Conservation (phyloP, 2,329 filamentous ascomycete species). For the Colletotrichum euphorbiae region DNA sequence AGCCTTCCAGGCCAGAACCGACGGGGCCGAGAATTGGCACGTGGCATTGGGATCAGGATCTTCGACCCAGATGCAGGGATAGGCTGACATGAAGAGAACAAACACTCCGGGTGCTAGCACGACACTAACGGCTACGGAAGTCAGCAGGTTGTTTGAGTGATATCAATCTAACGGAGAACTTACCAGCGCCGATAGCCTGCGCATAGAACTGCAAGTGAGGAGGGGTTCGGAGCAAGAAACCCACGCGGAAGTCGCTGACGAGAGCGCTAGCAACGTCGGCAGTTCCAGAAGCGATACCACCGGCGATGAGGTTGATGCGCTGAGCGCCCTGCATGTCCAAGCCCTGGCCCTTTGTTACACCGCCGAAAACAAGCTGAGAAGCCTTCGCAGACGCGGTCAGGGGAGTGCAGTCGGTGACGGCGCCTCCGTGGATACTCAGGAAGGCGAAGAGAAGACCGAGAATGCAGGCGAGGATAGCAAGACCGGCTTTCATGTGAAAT, state of each 20-base stretch:
- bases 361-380: constrained; percentile 75
- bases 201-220: constrained; percentile 75
- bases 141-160: background rate
- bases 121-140: constrained; percentile 63
- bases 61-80: constrained; percentile 72
- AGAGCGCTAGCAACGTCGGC: constrained; percentile 66
- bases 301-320: constrained; percentile 73
- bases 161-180: background rate
- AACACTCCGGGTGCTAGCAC: constrained; percentile 76
- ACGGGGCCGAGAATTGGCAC: constrained; percentile 72
- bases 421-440: constrained; percentile 61
- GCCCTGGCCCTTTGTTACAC: constrained; percentile 67
- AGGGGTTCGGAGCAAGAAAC: constrained; percentile 74
- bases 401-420: constrained; percentile 70
- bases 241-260: constrained; percentile 74
- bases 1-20: constrained; percentile 74
- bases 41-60: constrained; percentile 49
- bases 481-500: constrained; percentile 67
- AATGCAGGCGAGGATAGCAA: constrained; percentile 66
- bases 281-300: constrained; percentile 66
- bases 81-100: constrained; percentile 74
- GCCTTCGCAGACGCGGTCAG: constrained; percentile 75
- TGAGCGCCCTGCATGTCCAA: constrained; percentile 63
- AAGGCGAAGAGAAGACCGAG: constrained; percentile 70
- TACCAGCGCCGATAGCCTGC: constrained; percentile 67